Base-by-base conservation (phyloP, 2,329 filamentous ascomycete genomes). In the Colletotrichum brevisporum region DNA sequence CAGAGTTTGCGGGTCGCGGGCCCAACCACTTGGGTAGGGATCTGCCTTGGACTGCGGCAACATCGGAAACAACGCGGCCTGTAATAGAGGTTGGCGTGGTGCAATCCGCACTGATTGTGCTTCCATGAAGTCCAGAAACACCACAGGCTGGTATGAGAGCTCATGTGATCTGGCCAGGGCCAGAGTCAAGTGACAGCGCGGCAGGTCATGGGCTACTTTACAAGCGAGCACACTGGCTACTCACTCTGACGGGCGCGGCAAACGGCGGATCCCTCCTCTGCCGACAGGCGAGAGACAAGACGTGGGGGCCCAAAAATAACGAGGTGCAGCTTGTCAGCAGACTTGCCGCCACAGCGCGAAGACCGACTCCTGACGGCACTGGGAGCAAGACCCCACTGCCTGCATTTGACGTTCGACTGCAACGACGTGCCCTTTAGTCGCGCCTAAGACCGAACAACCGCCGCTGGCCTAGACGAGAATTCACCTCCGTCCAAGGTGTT, bases 401-500 rank as follows among this genome's bases (percentile, higher is more conserved):
- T 26, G 27, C 56, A 48, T 26, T 26, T 48, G 26, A 27, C 51
- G 48, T 54, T 26, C 39, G 26, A 54, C 56, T 54, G 48, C 63
- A 54, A 54, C 56, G 48, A 54, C 26, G 47, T 26, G n/a, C 50
- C 63, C 53, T 27, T 55, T 55, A 55, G 45, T 50, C 66, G 66
- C 66, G 66, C 48, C 62, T 69, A 66, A 15, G 50, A 45, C 55
- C 43, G 55, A 55, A 65, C 45, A 69, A 55, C 55, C 51, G 62
- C 55, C 66, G 61, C 60, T 31, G 36, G 31, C 45, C 21, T 21
- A 68, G 36, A 53, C 51, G 54, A 65, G 41, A 21, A 54, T 50
- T 56, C 48, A 43, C 21, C 41, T 54, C 65, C 60, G 60, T 64
- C 45, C n/a, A 39, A 47, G 60, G 60, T 58, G 45, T n/a, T 61